Percentiles rank a stretch among this genome's conserved stretches.
Evolutionary conservation across 2,329 filamentous ascomycete genomes (phyloP).

Genomic region (Epichloe uncinata): DNA sequence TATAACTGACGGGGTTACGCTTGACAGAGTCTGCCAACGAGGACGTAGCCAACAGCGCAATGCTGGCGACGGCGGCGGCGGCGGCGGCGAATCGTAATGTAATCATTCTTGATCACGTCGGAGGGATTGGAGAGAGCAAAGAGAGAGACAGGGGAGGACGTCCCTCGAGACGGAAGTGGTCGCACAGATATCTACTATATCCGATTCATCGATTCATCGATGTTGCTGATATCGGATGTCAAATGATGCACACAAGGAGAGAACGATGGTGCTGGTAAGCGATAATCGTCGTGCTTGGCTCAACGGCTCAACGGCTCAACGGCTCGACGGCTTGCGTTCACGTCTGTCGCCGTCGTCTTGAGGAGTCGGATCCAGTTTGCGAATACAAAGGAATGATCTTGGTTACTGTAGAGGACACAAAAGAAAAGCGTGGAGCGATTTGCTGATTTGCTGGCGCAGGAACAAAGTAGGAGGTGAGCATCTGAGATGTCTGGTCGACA

Average conservation of each 20-base stretch:
- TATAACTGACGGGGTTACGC: slow-evolving; percentile 62
- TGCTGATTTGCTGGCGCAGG: not conserved
- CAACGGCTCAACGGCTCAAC: no score
- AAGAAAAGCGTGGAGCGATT: not conserved
- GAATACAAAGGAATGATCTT: no score
- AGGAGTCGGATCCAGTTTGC: no score
- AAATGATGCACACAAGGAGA: not conserved
- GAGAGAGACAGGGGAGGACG: slow-evolving; percentile 1
- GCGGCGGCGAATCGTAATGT: slow-evolving; percentile 11
- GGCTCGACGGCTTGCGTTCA: no score
- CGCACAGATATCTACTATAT: not conserved
- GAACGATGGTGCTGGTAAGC: not conserved
- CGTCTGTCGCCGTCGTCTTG: no score
- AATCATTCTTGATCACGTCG: slow-evolving; percentile 12
- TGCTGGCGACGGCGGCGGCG: slow-evolving; percentile 12
- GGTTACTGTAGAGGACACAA: not conserved
- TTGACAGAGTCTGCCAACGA: slow-evolving; percentile 50
- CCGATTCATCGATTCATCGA: slow-evolving; percentile 3
- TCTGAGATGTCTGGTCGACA: not conserved
- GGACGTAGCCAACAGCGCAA: slow-evolving; percentile 12
- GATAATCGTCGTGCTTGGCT: no score
- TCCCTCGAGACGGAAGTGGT: slow-evolving; percentile 2
- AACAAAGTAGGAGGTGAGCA: not conserved
- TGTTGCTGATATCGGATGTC: not conserved
- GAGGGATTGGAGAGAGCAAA: not conserved